A percentile compares a stretch with the other conserved stretches of the same genome.
phyloP scores from a whole-genome alignment of 2,329 filamentous ascomycete genomes.

The Neofusicoccum umdonicola region DNA sequence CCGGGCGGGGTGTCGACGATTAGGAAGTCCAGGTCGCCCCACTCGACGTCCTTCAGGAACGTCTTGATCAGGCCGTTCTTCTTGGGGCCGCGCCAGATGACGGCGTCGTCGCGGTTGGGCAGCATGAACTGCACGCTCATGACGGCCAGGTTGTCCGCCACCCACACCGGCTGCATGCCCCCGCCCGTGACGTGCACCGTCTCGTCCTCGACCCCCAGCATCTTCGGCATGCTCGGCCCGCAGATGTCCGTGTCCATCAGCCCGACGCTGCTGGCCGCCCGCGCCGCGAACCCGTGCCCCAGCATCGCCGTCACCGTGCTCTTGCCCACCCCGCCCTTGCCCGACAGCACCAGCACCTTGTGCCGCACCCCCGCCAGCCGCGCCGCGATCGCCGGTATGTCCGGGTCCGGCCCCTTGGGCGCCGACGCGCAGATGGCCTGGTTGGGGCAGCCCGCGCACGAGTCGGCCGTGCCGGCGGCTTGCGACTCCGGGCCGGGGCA shows the following conservation, averaged over 20 bases:
- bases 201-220: conserved; percentile 95
- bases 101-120: conserved; percentile 85
- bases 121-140: conserved; percentile 99
- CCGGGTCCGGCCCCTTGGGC: conserved; percentile 92
- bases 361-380: conserved; percentile 80
- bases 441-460: conserved; percentile 93
- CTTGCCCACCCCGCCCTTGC: conserved; percentile 96
- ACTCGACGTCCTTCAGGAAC: conserved; percentile 96
- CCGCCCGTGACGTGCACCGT: conserved; percentile 86
- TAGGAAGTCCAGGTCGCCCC: conserved; percentile 91
- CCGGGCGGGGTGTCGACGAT: conserved; percentile 95
- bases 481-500: conserved; percentile 87
- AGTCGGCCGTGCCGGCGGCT: conserved; percentile 65
- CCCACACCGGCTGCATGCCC: conserved; percentile 95
- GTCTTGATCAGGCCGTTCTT: conserved; percentile 99
- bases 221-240: conserved; percentile 93
- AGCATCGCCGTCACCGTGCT: conserved; percentile 89
- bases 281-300: conserved; percentile 82
- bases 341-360: conserved; percentile 88
- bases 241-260: conserved; percentile 99
- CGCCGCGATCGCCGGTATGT: conserved; percentile 82
- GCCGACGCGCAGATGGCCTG: conserved; percentile 91
- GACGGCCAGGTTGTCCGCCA: conserved; percentile 86
- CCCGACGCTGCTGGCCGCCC: conserved; percentile 75
- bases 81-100: conserved; percentile 97